Percentiles rank a stretch among this genome's conserved stretches.
These are phyloP conservation scores for Obelidium mucronatum DNA, from an alignment of 192 early-diverging fungal species.

Conservation along the genomic window DNA sequence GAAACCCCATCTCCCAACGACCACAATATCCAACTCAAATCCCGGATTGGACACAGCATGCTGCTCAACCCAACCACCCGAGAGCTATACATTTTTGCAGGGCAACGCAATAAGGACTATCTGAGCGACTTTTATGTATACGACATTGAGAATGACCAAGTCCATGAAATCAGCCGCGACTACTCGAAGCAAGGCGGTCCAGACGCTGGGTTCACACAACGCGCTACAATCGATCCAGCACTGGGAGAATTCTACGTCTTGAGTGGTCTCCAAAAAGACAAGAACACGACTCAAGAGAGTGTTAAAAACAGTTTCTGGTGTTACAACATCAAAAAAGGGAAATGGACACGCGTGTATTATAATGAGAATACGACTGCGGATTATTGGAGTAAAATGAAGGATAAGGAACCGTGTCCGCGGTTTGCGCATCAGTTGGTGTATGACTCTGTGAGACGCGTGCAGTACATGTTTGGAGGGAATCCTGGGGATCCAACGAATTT, in stretches of 20 bases:
- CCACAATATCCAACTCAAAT: conserved; percentile 71
- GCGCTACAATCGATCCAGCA: conserved; percentile 80
- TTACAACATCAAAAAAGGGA: conserved; percentile 63
- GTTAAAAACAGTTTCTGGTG: conserved; percentile 84
- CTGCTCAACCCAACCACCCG: conserved; percentile 75
- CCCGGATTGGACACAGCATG: conserved; percentile 92
- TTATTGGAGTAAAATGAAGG: conserved; percentile 58
- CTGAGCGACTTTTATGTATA: conserved; percentile 85
- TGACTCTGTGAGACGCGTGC: conserved; percentile 69
- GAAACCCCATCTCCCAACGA: conserved; percentile 60
- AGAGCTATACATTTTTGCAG: conserved; percentile 88
- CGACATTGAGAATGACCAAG: conserved; percentile 78
- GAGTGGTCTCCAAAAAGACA: conserved; percentile 72
- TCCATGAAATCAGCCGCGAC: conserved; percentile 81
- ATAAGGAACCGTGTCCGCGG: conserved; percentile 79
- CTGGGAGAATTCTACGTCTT: conserved; percentile 89
- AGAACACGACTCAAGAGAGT: conserved; percentile 57
- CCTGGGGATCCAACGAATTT: conserved; percentile 72
- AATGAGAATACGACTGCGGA: conserved; percentile 64
- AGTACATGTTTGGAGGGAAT: conserved; percentile 96
- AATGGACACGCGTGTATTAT: conserved; percentile 76
- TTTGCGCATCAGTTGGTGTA: conserved; percentile 95
- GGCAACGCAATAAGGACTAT: conserved; percentile 83
- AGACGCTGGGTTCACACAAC: conserved; percentile 82
- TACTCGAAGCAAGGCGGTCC: conserved; percentile 77